These are phyloP conservation scores for Ambrosia hybrid DNA, from an alignment of 140 eudicot species.

Conservation along the genomic window DNA sequence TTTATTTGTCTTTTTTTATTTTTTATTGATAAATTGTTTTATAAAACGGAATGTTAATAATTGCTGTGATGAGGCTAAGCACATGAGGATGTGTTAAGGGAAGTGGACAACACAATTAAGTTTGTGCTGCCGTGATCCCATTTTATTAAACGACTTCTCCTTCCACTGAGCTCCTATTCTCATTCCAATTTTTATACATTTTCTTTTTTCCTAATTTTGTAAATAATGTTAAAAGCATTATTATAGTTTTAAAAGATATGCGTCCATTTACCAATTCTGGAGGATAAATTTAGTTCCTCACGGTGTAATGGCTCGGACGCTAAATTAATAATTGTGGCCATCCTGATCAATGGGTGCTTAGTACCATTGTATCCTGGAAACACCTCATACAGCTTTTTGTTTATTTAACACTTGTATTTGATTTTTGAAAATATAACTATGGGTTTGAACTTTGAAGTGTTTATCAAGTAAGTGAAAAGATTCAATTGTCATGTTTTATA, in stretches of 20 bases:
- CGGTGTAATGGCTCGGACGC: slow-evolving; percentile 74
- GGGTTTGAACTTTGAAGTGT: no score
- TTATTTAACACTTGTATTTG: no score
- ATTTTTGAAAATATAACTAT: no score
- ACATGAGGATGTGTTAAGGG: background rate
- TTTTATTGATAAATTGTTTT: no score
- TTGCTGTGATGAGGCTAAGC: background rate
- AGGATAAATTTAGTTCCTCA: slow-evolving; percentile 37
- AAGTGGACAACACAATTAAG: background rate
- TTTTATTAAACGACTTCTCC: background rate
- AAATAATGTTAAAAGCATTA: no score
- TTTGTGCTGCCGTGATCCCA: background rate
- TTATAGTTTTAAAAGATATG: background rate
- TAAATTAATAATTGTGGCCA: slow-evolving; percentile 32
- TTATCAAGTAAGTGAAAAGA: no score
- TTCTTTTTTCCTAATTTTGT: no score
- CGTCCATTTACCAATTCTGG: slow-evolving; percentile 18
- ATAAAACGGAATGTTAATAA: background rate
- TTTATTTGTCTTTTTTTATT: no score
- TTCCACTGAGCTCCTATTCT: background rate
- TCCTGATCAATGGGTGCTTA: slow-evolving; percentile 52
- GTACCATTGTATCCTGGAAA: slow-evolving; percentile 12
- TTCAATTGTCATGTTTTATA: no score
- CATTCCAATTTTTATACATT: background rate
- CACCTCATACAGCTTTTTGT: slow-evolving; percentile 14